Conservation (phyloP, 1,284 basidiomycete species). For the Anthracocystis setariae region DNA sequence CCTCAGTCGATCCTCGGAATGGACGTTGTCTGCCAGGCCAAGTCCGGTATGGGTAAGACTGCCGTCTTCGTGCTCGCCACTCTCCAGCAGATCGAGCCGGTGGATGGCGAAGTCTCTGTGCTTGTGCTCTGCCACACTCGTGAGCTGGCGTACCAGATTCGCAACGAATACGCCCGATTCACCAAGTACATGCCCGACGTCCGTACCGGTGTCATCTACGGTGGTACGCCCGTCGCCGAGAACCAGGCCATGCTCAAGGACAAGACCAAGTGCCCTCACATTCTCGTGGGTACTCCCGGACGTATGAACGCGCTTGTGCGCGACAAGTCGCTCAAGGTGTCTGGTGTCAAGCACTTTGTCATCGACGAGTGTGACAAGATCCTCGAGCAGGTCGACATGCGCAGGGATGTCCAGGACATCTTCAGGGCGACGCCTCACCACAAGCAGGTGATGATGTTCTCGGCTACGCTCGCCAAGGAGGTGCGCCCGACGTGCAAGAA, state of each 20-base stretch:
- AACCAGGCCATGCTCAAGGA: constrained; percentile 93
- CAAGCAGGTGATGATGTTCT: constrained; percentile 99
- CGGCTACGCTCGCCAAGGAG: constrained; percentile 96
- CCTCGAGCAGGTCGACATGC: constrained; percentile 99
- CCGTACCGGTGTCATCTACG: constrained; percentile 96
- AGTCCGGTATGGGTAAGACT: constrained; percentile 99
- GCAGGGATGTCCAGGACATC: constrained; percentile 99
- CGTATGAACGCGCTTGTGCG: constrained; percentile 66
- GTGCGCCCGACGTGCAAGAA: constrained; percentile 98
- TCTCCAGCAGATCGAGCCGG: constrained; percentile 97
- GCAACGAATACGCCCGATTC: constrained; percentile 99
- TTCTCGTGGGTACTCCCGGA: constrained; percentile 97
- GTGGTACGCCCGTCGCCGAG: constrained; percentile 92
- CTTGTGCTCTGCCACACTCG: constrained; percentile 98
- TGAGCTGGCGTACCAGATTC: constrained; percentile 99
- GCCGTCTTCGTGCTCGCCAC: constrained; percentile 98
- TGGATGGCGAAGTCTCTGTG: constrained; percentile 96
- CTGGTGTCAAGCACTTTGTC: constrained; percentile 81
- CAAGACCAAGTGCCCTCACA: constrained; percentile 98
- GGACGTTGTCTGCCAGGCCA: constrained; percentile 99
- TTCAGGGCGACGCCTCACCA: constrained; percentile 99
- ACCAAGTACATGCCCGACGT: constrained; percentile 99
- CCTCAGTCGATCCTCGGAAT: constrained; percentile 99
- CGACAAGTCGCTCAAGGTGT: constrained; percentile 65
- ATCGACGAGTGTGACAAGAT: constrained; percentile 99